These are phyloP conservation scores for Dothideomycetidae sp. DNA, from an alignment of 2,329 filamentous ascomycete genomes.

Conservation along the genomic window DNA sequence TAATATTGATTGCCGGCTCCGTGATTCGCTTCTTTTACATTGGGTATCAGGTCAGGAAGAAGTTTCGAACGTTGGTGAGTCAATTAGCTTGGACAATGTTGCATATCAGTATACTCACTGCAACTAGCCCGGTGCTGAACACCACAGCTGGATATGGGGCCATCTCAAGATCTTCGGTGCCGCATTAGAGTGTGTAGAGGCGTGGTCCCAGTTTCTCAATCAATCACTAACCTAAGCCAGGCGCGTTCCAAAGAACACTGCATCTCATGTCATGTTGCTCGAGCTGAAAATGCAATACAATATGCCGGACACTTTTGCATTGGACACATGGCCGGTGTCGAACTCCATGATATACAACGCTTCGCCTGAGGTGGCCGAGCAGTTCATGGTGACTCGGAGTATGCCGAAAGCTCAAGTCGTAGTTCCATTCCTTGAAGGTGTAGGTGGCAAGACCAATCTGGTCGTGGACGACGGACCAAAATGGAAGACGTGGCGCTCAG, in stretches of 20 bases:
- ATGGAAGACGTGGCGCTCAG: conserved; percentile 31
- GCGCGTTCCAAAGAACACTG: conserved; percentile 11
- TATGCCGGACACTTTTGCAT: conserved; percentile 27
- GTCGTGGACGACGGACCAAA: conserved; percentile 24
- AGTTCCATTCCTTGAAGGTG: conserved; percentile 20
- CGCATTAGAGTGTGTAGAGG: neutral
- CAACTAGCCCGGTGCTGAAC: neutral
- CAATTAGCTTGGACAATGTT: neutral
- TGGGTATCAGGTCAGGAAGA: conserved; percentile 5
- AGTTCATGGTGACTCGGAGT: conserved; percentile 24
- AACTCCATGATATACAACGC: conserved; percentile 23
- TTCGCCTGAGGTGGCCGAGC: conserved; percentile 25
- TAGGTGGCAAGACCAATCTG: conserved; percentile 26
- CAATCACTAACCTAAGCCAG: too few relatives aligned
- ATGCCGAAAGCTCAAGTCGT: conserved; percentile 23
- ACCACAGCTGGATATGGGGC: conserved; percentile 8
- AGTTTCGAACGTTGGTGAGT: neutral
- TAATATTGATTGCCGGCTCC: neutral
- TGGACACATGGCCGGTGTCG: conserved; percentile 32
- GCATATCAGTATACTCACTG: neutral
- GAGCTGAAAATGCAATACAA: conserved; percentile 25
- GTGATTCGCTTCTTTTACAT: conserved; percentile 1
- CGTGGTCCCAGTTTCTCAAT: too few relatives aligned
- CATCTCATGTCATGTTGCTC: conserved; percentile 24
- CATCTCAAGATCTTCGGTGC: conserved; percentile 1